Conservation (phyloP, 345 rosid species). For the Pseudoturritis turrita region DNA sequence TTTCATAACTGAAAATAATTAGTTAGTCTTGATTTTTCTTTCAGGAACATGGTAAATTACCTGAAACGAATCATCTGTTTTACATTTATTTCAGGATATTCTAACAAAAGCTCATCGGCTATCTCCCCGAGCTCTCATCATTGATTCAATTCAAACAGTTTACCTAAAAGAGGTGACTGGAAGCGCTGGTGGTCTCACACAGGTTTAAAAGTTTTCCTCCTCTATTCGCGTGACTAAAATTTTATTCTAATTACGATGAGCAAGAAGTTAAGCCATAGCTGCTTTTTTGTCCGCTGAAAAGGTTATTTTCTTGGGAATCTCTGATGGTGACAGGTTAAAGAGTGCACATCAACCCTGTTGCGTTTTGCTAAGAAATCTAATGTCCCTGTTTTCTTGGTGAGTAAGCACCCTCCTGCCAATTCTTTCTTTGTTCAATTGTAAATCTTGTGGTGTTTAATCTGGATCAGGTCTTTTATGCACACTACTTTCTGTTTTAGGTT, state of each 20-base stretch:
- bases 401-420: constrained; percentile 22
- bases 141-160: constrained; percentile 92
- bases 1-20: background rate
- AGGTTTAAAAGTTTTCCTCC: constrained; percentile 43
- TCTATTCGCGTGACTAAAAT: background rate
- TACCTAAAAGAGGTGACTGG: constrained; percentile 74
- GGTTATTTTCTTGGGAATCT: background rate
- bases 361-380: constrained; percentile 86
- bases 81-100: constrained; percentile 57
- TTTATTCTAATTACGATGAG: background rate
- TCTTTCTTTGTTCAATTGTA: background rate
- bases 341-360: constrained; percentile 79
- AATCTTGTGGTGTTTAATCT: background rate
- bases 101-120: constrained; percentile 54
- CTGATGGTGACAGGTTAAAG: constrained; percentile 62
- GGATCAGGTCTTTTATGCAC: background rate
- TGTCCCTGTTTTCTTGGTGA: constrained; percentile 84
- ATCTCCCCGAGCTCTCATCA: constrained; percentile 66
- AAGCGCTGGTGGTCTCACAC: constrained; percentile 85
- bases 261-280: background rate
- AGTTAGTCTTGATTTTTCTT: background rate
- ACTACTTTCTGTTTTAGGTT: constrained; percentile 42
- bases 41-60: background rate
- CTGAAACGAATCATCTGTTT: background rate
- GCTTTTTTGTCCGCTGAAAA: constrained; percentile 13